Evolutionary conservation across 78 protist genomes (phyloP).

Genomic region (Abeoforma whisleri): DNA sequence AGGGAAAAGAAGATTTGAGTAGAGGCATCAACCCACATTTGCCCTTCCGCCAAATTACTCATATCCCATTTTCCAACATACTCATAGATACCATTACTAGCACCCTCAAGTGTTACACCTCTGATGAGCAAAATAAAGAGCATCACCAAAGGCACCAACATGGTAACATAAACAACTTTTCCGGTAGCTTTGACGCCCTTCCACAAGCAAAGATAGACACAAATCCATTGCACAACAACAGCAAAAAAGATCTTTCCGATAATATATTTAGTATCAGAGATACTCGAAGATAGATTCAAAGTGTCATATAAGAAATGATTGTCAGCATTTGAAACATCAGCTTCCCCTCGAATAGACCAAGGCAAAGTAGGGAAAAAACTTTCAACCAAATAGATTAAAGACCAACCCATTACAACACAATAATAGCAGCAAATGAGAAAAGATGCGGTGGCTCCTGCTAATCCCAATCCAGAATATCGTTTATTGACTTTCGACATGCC

Average conservation of each 20-base stretch:
- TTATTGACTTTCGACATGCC: too few species aligned
- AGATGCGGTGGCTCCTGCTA: neutral
- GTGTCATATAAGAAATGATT: neutral
- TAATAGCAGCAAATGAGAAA: neutral
- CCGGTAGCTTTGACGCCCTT: slow-evolving; percentile 13
- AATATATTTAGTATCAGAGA: neutral
- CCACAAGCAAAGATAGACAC: neutral
- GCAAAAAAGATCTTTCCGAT: neutral
- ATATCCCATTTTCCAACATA: too few species aligned
- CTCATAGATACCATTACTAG: too few species aligned
- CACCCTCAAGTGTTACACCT: too few species aligned
- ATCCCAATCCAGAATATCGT: neutral
- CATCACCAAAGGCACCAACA: too few species aligned
- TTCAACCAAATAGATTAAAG: slow-evolving; percentile 1
- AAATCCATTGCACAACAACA: neutral
- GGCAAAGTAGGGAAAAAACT: neutral
- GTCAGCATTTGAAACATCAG: neutral
- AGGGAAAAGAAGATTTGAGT: too few species aligned
- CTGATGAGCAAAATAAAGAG: too few species aligned
- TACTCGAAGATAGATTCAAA: neutral
- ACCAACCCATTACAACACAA: slow-evolving; percentile 3
- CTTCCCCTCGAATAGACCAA: neutral
- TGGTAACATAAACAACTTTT: too few species aligned
- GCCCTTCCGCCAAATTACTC: too few species aligned
- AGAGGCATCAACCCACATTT: too few species aligned